These are phyloP conservation scores for Chenopodium suecicum DNA, from an alignment of 148 eudicot genomes.

Conservation along the genomic window DNA sequence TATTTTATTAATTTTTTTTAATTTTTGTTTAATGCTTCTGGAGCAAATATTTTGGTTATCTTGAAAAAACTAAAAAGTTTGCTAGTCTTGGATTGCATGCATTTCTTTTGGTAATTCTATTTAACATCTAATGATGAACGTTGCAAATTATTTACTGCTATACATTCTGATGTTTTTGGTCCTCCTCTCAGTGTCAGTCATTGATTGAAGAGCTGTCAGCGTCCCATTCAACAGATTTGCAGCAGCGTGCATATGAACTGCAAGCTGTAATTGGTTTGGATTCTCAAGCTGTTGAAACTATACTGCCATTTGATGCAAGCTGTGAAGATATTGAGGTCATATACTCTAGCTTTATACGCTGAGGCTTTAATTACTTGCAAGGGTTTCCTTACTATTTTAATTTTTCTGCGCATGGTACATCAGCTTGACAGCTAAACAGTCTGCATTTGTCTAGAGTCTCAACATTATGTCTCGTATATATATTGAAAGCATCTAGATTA, in stretches of 20 bases:
- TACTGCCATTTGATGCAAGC: slow-evolving; percentile 88
- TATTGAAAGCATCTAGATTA: neutral
- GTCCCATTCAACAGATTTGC: slow-evolving; percentile 94
- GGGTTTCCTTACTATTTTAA: neutral
- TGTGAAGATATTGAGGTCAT: slow-evolving; percentile 94
- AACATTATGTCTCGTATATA: neutral
- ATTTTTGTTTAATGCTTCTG: neutral
- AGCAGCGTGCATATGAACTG: slow-evolving; percentile 98
- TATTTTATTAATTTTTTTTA: neutral
- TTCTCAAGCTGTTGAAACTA: slow-evolving; percentile 56
- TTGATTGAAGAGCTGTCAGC: slow-evolving; percentile 87
- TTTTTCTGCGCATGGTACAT: neutral
- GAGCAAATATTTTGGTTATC: neutral
- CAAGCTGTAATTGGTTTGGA: slow-evolving; percentile 70
- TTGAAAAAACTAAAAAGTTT: neutral
- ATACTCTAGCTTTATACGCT: slow-evolving; percentile 6
- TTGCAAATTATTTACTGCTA: neutral
- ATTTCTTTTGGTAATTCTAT: neutral
- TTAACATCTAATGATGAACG: neutral
- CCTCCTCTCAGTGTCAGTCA: slow-evolving; percentile 76
- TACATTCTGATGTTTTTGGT: slow-evolving; percentile 12
- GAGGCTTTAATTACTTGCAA: neutral
- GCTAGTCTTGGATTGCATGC: neutral
- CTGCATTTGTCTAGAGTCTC: neutral
- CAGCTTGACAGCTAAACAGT: neutral